phyloP scores from a whole-genome alignment of 1,139 yeast genomes.

The Pichia sorboxylosa region DNA sequence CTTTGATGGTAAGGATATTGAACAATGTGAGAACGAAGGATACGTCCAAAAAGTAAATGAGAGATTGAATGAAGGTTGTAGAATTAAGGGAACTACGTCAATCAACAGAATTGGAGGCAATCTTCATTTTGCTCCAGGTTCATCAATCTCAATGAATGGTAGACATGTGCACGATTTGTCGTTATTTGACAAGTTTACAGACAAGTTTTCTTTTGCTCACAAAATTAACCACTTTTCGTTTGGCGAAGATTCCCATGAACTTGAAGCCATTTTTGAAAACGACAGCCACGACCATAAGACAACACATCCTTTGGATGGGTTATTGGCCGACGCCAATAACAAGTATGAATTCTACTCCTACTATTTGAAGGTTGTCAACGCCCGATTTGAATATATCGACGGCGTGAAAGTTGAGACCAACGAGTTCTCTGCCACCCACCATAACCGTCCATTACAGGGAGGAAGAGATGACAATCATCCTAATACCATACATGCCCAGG shows the following conservation, averaged over 20 bases:
- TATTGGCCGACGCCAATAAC: slow-evolving; percentile 28
- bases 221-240: slow-evolving; percentile 69
- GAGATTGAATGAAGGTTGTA: slow-evolving; percentile 73
- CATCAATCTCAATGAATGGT: slow-evolving; percentile 41
- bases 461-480: slow-evolving; percentile 90
- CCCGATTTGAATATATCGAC: slow-evolving; percentile 63
- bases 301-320: slow-evolving; percentile 65
- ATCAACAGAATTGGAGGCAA: slow-evolving; percentile 84
- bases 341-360: slow-evolving; percentile 65
- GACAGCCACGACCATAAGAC: slow-evolving; percentile 27
- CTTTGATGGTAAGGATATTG: slow-evolving; percentile 73
- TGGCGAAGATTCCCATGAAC: slow-evolving; percentile 46
- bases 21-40: slow-evolving; percentile 85
- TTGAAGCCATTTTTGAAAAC: slow-evolving; percentile 13
- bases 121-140: slow-evolving; percentile 93
- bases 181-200: slow-evolving; percentile 43
- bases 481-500: slow-evolving; percentile 69
- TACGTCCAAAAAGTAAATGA: slow-evolving; percentile 52
- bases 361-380: slow-evolving; percentile 81
- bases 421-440: slow-evolving; percentile 85
- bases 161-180: slow-evolving; percentile 80
- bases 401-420: slow-evolving; percentile 59
- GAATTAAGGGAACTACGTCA: slow-evolving; percentile 66
- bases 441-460: slow-evolving; percentile 73
- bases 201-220: slow-evolving; percentile 61